Evolutionary conservation across 169 alveolate species (phyloP).

Genomic region (Miamiensis avidus): DNA sequence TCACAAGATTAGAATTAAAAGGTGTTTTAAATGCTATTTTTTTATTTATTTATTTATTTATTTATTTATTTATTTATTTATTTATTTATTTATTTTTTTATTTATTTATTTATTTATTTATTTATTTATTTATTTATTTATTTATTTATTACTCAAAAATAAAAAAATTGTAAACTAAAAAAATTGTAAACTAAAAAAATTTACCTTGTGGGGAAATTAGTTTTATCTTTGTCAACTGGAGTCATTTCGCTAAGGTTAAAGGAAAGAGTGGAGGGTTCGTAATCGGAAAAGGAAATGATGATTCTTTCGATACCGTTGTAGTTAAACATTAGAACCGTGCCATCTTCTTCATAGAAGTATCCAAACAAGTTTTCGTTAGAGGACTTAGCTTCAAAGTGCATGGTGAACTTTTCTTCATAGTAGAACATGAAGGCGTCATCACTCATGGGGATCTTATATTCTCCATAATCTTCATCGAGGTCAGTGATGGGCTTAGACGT

Average conservation of each 20-base stretch:
- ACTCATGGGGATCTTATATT: background rate
- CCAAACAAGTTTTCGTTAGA: conserved; percentile 6
- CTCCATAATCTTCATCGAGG: background rate
- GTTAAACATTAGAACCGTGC: background rate
- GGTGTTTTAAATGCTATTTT: too few relatives aligned
- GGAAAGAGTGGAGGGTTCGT: background rate
- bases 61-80: too few relatives aligned
- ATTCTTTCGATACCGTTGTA: conserved; percentile 3
- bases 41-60: too few relatives aligned
- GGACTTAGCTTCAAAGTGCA: conserved; percentile 9
- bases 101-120: too few relatives aligned
- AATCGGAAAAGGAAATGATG: background rate
- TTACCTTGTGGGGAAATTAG: background rate
- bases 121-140: too few relatives aligned
- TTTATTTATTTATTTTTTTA: too few relatives aligned
- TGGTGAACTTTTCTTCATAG: background rate
- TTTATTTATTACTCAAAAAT: too few relatives aligned
- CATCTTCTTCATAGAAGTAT: background rate
- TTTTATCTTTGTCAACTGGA: too few relatives aligned
- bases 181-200: too few relatives aligned
- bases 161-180: too few relatives aligned
- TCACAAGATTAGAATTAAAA: background rate
- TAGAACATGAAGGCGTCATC: conserved; percentile 26
- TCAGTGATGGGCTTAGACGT: background rate
- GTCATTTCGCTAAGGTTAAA: conserved; percentile 9